phyloP scores from a whole-genome alignment of 148 eudicot species.

The Chenopodium suecicum region DNA sequence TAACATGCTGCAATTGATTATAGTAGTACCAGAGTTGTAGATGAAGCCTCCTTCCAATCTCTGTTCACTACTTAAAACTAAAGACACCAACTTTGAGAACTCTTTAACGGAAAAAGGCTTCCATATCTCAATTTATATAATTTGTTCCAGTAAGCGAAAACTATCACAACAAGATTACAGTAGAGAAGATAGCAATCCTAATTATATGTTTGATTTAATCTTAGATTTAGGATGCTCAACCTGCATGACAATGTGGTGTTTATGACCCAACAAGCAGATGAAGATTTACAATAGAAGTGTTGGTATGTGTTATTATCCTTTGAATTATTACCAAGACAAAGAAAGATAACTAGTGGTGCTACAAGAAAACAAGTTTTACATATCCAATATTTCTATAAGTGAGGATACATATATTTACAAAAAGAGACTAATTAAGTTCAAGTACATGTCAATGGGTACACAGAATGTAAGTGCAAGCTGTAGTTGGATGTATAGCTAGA shows the following conservation, averaged over 20 bases:
- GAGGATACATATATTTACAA: neutral
- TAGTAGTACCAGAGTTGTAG: neutral
- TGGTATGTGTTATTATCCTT: neutral
- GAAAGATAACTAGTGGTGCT: neutral
- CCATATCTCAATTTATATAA: neutral
- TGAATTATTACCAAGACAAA: neutral
- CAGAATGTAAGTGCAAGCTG: neutral
- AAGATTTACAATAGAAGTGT: neutral
- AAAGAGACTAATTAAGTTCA: neutral
- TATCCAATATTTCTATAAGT: neutral
- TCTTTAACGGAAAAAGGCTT: neutral
- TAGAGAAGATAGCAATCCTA: neutral
- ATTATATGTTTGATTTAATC: neutral
- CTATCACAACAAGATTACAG: neutral
- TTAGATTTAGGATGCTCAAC: neutral
- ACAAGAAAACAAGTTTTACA: neutral
- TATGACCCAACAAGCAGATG: neutral
- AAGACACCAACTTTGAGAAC: neutral
- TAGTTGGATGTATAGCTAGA: neutral
- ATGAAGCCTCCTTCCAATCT: neutral
- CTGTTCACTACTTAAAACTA: neutral
- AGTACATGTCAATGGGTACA: neutral
- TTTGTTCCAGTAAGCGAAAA: neutral
- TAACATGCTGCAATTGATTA: neutral
- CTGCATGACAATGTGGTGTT: neutral